phyloP scores from a whole-genome alignment of 495 filamentous ascomycete species.

The Xylaria palmicola region DNA sequence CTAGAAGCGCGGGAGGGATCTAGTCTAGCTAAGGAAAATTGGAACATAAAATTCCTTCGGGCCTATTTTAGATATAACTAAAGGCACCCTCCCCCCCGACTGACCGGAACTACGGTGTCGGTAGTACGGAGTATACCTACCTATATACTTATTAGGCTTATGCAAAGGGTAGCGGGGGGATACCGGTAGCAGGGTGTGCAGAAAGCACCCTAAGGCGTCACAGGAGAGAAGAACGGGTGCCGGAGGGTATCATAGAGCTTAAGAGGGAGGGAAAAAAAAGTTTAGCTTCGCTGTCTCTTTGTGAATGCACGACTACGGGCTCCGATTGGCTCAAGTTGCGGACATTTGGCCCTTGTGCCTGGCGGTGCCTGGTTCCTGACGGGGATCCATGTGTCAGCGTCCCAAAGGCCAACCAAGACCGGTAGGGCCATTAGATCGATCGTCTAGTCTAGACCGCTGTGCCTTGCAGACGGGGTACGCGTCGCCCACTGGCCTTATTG shows the following conservation, averaged over 20 bases:
- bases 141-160: too few species aligned
- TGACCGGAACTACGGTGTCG: too few species aligned
- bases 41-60: background rate
- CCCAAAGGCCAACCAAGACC: background rate
- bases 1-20: background rate
- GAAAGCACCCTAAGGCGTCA: too few species aligned
- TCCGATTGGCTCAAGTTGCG: constrained; percentile 4
- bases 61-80: background rate
- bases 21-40: background rate
- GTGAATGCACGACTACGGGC: background rate
- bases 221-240: too few species aligned
- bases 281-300: background rate
- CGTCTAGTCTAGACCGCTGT: background rate
- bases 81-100: background rate
- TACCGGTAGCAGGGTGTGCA: too few species aligned
- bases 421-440: constrained; percentile 7
- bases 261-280: too few species aligned
- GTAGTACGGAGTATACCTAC: too few species aligned
- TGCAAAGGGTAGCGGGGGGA: too few species aligned
- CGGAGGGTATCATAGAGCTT: too few species aligned
- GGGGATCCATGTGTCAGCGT: constrained; percentile 20
- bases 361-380: constrained; percentile 39
- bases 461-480: constrained; percentile 11
- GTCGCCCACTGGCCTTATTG: background rate
- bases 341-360: background rate